These are phyloP conservation scores for Beta lomatogona DNA, from an alignment of 179 eudicot species.

Conservation along the genomic window DNA sequence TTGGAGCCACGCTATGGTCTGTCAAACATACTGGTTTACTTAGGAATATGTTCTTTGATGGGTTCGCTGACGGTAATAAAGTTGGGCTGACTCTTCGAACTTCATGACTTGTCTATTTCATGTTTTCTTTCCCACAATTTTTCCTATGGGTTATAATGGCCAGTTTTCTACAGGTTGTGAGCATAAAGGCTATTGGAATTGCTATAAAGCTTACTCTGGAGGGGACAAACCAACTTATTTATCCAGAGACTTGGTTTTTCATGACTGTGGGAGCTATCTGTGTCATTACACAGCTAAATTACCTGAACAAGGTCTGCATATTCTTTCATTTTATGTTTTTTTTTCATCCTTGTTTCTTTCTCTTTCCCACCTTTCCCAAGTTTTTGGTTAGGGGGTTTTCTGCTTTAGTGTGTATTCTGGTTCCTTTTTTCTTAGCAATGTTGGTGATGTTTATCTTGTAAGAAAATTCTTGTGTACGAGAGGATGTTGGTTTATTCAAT, in stretches of 20 bases:
- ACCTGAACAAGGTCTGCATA: slow-evolving; percentile 70
- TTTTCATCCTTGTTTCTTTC: background rate
- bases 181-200: slow-evolving; percentile 92
- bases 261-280: slow-evolving; percentile 65
- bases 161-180: slow-evolving; percentile 60
- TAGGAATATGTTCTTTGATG: slow-evolving; percentile 90
- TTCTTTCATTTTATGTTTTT: background rate
- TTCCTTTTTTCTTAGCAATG: too few relatives aligned
- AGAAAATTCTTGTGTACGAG: background rate
- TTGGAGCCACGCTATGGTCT: slow-evolving; percentile 87
- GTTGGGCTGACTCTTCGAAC: background rate
- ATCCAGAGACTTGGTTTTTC: slow-evolving; percentile 83
- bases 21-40: slow-evolving; percentile 73
- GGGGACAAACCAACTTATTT: slow-evolving; percentile 72
- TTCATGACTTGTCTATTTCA: background rate
- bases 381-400: background rate
- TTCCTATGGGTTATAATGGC: slow-evolving; percentile 13
- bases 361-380: background rate
- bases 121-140: background rate
- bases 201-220: slow-evolving; percentile 83
- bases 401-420: background rate
- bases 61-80: slow-evolving; percentile 75
- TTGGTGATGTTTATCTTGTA: background rate
- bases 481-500: background rate
- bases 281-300: slow-evolving; percentile 77